Conservation (phyloP, 257 asterid genomes). For the Leonotis leonurus region DNA sequence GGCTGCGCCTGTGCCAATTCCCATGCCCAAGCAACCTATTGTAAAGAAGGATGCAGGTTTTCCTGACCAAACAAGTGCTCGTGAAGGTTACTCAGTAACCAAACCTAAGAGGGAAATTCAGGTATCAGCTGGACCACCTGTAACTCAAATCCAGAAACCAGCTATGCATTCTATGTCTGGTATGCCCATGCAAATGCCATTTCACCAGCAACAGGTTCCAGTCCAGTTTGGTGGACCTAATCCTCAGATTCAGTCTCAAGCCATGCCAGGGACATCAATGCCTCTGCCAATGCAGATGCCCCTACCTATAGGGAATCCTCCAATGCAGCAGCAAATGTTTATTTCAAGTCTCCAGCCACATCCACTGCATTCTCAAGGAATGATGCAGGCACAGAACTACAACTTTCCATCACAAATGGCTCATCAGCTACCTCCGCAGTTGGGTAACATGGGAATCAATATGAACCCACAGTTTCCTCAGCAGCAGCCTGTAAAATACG, state of each 20-base stretch:
- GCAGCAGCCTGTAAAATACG: constrained; percentile 50
- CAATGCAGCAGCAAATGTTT: constrained; percentile 65
- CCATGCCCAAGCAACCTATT: constrained; percentile 51
- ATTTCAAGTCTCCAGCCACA: constrained; percentile 68
- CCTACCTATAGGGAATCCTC: constrained; percentile 55
- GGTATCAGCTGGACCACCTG: constrained; percentile 39
- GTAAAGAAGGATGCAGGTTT: constrained; percentile 46
- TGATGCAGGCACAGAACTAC: constrained; percentile 65
- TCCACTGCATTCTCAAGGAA: constrained; percentile 72
- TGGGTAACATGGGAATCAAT: constrained; percentile 67
- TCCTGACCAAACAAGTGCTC: constrained; percentile 36
- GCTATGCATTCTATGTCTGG: constrained; percentile 41
- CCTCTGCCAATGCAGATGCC: constrained; percentile 57
- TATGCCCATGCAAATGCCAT: constrained; percentile 57
- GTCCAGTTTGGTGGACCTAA: constrained; percentile 68
- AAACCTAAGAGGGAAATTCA: constrained; percentile 59
- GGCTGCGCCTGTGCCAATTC: constrained; percentile 45
- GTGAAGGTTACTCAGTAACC: constrained; percentile 37
- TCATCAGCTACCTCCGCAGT: constrained; percentile 60
- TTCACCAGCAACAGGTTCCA: constrained; percentile 55
- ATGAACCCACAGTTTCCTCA: constrained; percentile 62
- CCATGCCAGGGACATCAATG: constrained; percentile 58
- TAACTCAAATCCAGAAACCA: constrained; percentile 57
- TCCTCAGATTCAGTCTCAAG: constrained; percentile 76
- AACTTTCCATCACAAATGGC: constrained; percentile 61